Percentiles rank a stretch among this genome's conserved stretches.
These are phyloP conservation scores for Chalara sp. DNA, from an alignment of 2,329 filamentous ascomycete species.

Conservation along the genomic window DNA sequence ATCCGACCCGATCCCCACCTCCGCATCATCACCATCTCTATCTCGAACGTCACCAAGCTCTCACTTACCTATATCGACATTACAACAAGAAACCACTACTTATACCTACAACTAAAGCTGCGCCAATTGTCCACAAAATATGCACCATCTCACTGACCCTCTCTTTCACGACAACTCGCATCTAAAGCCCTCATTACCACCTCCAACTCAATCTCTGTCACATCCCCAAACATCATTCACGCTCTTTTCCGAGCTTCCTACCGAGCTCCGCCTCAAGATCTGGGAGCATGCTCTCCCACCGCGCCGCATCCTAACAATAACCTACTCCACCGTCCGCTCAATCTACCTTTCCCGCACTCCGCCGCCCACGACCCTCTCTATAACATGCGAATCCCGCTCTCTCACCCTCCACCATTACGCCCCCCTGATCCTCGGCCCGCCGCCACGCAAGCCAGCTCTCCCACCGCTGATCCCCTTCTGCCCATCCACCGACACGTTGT, in stretches of 20 bases:
- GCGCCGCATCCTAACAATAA: constrained; percentile 18
- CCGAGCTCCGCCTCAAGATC: constrained; percentile 21
- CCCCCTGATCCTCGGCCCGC: background rate
- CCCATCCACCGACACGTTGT: constrained; percentile 13
- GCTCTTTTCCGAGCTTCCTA: constrained; percentile 19
- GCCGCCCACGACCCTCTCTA: constrained; percentile 14
- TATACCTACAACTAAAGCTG: background rate
- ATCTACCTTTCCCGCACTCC: constrained; percentile 16
- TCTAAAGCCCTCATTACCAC: too few relatives aligned
- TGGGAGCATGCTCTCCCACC: constrained; percentile 1
- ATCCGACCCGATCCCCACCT: too few relatives aligned
- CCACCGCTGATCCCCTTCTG: constrained; percentile 12
- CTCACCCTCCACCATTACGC: constrained; percentile 1
- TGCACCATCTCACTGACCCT: background rate
- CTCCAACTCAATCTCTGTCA: background rate
- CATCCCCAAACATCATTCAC: constrained; percentile 5
- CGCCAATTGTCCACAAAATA: background rate
- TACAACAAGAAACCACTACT: too few relatives aligned
- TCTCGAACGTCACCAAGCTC: too few relatives aligned
- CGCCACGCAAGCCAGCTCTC: background rate
- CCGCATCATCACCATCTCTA: too few relatives aligned
- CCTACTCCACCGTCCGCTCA: constrained; percentile 10
- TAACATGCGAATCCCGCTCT: constrained; percentile 15
- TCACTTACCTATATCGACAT: too few relatives aligned
- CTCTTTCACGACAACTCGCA: background rate